Base-by-base conservation (phyloP, 2,329 filamentous ascomycete species). In the Cladosporium halotolerans region DNA sequence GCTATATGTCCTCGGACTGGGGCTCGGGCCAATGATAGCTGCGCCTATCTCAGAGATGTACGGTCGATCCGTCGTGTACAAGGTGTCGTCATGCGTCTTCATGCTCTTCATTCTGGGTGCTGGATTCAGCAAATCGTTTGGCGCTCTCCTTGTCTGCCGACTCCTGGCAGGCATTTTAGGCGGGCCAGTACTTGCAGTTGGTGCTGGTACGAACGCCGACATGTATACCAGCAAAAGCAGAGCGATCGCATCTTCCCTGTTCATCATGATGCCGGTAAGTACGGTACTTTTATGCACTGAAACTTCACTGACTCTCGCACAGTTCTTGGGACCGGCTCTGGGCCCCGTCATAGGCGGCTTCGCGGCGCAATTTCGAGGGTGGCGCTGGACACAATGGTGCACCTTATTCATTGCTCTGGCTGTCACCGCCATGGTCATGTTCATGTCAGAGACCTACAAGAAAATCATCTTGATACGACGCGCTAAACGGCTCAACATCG, bases 41-140 rank as follows among this genome's bases (percentile, higher is more conserved):
- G 86, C 86, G 2, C 87, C 87, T 1, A 71, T 90, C 4, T 87
- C 83, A 2, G 88, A 92, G 70, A 73, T 86, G 36, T 81, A 77
- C 60, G 88, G 88, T 36, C 80, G 88, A 28, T 76, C 80, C 33
- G 67, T 86, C 18, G 88, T 90, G 66, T 84, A 83, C 54, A 68
- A 88, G 58, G 83, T 86, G 67, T 82, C 81, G 45, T 76, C 87
- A 54, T 82, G 79, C 4, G 77, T 81, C 45, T 86, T 82, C 7
- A 80, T 81, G 3, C 79, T 77, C 4, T 73, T 76, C 55, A 69
- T 68, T 0, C 55, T 75, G 0, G 73, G 72, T 2, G 64, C 70
- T 9, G 72, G 73, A 0, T 68, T 74, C 23, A 67, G 69, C 55
- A 83, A 87, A 62, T 84, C 84, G 56, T 76, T 90, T 43, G 83